phyloP scores from a whole-genome alignment of 1,284 basidiomycete species.

The Cutaneotrichosporon sp. region DNA sequence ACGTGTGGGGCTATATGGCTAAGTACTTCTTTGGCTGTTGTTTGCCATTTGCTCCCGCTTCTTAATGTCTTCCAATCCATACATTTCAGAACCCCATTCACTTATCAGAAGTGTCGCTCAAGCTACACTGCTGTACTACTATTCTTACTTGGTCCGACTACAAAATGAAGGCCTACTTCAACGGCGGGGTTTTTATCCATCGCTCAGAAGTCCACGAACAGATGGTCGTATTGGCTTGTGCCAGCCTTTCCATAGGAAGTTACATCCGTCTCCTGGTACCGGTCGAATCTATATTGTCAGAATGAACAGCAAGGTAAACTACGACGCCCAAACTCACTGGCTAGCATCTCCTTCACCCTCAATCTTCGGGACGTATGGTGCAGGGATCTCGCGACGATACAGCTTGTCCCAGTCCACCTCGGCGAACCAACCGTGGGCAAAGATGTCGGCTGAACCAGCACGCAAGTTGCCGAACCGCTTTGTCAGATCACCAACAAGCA shows the following conservation, averaged over 20 bases:
- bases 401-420: conserved; percentile 94
- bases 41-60: too few relatives aligned
- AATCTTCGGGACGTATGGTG: conserved; percentile 90
- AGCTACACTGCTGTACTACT: too few relatives aligned
- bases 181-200: neutral
- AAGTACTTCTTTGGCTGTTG: too few relatives aligned
- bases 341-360: conserved; percentile 79
- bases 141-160: neutral
- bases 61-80: too few relatives aligned
- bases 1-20: too few relatives aligned
- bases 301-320: neutral
- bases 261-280: conserved; percentile 49
- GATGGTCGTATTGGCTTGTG: conserved; percentile 45
- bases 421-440: conserved; percentile 91
- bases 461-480: conserved; percentile 89
- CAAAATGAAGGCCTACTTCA: neutral
- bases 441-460: conserved; percentile 90
- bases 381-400: conserved; percentile 78
- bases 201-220: conserved; percentile 46
- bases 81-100: too few relatives aligned
- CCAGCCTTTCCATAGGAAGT: conserved; percentile 49
- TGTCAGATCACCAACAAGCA: conserved; percentile 84
- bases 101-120: too few relatives aligned
- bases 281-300: conserved; percentile 43
- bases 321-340: conserved; percentile 70